Base-by-base conservation (phyloP, 2,329 filamentous ascomycete genomes). In the Setomelanomma holmii region DNA sequence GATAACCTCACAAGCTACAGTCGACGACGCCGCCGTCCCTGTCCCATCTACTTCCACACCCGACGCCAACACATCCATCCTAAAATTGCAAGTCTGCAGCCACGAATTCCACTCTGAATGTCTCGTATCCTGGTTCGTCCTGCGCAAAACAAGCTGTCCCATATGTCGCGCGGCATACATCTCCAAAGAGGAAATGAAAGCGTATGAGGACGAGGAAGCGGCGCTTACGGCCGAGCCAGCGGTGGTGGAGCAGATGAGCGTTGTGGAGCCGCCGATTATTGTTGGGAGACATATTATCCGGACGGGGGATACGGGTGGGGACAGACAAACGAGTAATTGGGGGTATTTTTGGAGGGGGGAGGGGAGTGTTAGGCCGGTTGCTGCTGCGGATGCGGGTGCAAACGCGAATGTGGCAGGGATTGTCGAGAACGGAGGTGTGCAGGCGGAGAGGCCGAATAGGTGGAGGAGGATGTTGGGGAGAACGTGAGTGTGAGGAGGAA, bases 71-170 rank as follows among this genome's bases (percentile, higher is more conserved):
- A n/a, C n/a, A 42, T 51, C 62, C 14, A 69, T 70, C 6, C 52
- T 72, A n/a, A 61, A 55, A 21, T 51, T 73, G 5, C 58, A 56
- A 17, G 49, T 58, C 11, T 72, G 69, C 40, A 44, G 55, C 6
- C 68, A 73, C 38, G 64, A 71, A 43, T 73, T 70, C 52, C 69
- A 73, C 45, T 55, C 63, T 16, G 63, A 68, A 40, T 73, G 69
- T 45, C 55, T 73, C 34, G 54, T 66, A 6, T 70, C 67, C 0
- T 73, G 68, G 68, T 66, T 64, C 6, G 53, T 67, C 4, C 39
- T 69, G 4, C 62, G 63, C n/a, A 71, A 69, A 24, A 67, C 56
- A 17, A 69, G 58, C 19, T 73, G 68, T 50, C 69, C 69, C 1
- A 66, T 72, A 3, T 73, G 68, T 45, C 62, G 68, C 7, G 64